Base-by-base conservation (phyloP, 2,329 filamentous ascomycete species). In the Apiospora sp. region DNA sequence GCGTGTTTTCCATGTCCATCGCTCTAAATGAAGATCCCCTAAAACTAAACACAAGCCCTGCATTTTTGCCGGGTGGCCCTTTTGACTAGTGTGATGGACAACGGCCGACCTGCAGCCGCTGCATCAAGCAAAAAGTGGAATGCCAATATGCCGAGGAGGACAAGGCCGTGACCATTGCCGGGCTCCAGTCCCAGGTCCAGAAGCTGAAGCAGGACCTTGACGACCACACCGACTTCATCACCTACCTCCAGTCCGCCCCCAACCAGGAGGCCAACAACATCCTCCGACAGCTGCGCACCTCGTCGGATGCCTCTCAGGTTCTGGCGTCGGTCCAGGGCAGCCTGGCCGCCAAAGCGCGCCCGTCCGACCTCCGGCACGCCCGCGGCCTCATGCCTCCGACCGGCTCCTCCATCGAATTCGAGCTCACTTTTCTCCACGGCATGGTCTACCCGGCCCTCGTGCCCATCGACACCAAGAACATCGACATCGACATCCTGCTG, bases 311-410 rank as follows among this genome's bases (percentile, higher is more conserved):
- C 27, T 43, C 41, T 1, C 27, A 43, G n/a, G 34, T 68, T 13
- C n/a, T 46, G 22, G 67, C 67, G 7, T 68, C 67, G 13, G n/a
- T 68, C n/a, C 22, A 30, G 67, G 67, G 67, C n/a, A 30, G n/a
- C 16, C 41, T 46, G 12, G 16, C n/a, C 41, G 67, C n/a, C n/a
- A 10, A 46, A 41, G 67, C 27, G 5, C 41, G 41, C 14, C 67
- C 67, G 2, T 68, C 67, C 41, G 41, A 44, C 19, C 41, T 68
- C 41, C n/a, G 27, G 22, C 41, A 24, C 13, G 67, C 67, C n/a
- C 67, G 67, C 7, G 67, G n/a, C 41, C n/a, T 46, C 22, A 44
- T 46, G 22, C 41, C 67, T 41, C 37, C 67, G 67, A 19, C 67
- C 10, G 41, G 41, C 12, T 68, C 67, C n/a, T 44, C 41, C 37